phyloP scores from a whole-genome alignment of 2,329 filamentous ascomycete species.

The Fusarium nelsonii region DNA sequence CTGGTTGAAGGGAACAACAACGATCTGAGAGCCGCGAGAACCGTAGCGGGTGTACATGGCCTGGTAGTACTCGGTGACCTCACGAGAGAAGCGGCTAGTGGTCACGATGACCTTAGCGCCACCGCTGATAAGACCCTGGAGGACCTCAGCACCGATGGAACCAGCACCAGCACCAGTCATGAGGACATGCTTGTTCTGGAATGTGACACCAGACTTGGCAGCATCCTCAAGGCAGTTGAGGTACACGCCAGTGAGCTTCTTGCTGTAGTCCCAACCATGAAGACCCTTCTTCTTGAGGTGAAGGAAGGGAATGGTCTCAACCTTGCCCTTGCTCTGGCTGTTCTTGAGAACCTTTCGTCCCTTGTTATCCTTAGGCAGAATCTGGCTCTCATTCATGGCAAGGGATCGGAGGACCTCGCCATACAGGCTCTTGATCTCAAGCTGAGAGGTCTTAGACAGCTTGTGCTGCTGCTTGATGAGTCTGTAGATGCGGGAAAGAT shows the following conservation, averaged over 20 bases:
- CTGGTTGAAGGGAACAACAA: conserved; percentile 99
- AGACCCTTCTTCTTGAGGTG: conserved; percentile 95
- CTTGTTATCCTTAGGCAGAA: conserved; percentile 89
- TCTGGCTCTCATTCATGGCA: conserved; percentile 98
- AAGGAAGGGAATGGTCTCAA: conserved; percentile 97
- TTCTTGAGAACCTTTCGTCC: conserved; percentile 66
- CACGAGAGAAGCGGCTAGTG: conserved; percentile 93
- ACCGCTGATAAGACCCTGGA: conserved; percentile 95
- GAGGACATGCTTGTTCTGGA: conserved; percentile 93
- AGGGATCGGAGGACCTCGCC: conserved; percentile 93
- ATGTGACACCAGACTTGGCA: conserved; percentile 87
- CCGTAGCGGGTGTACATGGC: conserved; percentile 97
- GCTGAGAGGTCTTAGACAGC: conserved; percentile 93
- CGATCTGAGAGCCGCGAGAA: conserved; percentile 92
- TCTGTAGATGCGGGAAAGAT: conserved; percentile 95
- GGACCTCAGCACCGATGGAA: conserved; percentile 95
- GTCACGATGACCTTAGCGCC: conserved; percentile 97
- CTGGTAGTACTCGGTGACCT: conserved; percentile 99
- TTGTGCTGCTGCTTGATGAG: conserved; percentile 99
- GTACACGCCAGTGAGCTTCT: conserved; percentile 94
- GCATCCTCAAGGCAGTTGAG: conserved; percentile 92
- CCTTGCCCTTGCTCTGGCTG: conserved; percentile 82
- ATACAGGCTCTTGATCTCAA: conserved; percentile 96
- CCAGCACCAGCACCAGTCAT: conserved; percentile 99
- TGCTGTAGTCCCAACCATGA: conserved; percentile 99